Evolutionary conservation across 306 rosid genomes (phyloP).

Genomic region (Lagenaria siceraria): DNA sequence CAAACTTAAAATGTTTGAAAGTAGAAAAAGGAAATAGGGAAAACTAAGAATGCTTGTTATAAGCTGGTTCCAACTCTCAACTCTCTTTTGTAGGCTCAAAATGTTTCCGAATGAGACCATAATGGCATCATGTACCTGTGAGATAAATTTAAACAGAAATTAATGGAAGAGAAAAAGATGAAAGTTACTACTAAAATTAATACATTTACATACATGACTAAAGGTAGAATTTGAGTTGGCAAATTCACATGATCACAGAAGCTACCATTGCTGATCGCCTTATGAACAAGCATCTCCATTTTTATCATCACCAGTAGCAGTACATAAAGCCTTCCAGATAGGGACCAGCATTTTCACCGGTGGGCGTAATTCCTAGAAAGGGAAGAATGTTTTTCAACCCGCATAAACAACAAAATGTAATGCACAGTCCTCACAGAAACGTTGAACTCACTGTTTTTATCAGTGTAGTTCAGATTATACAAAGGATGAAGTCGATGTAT

Average conservation of each 20-base stretch:
- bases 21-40: background rate
- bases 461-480: no score
- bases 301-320: slow-evolving; percentile 17
- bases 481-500: no score
- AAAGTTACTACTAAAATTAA: background rate
- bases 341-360: slow-evolving; percentile 73
- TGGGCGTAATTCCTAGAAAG: slow-evolving; percentile 46
- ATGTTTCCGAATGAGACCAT: background rate
- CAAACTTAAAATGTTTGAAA: background rate
- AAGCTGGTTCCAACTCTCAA: background rate
- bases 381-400: slow-evolving; percentile 2
- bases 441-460: no score
- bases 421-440: background rate
- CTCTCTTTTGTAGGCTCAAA: background rate
- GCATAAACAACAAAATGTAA: background rate
- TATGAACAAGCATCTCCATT: background rate
- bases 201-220: background rate
- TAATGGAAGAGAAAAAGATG: background rate
- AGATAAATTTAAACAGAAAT: background rate
- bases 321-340: slow-evolving; percentile 85
- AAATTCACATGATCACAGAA: background rate
- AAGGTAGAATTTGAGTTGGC: background rate
- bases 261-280: background rate
- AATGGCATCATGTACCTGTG: background rate
- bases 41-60: no score